Percentiles rank a stretch among this genome's conserved stretches.
Conservation (phyloP, 257 asterid species). For the Solanum lignicaule region DNA sequence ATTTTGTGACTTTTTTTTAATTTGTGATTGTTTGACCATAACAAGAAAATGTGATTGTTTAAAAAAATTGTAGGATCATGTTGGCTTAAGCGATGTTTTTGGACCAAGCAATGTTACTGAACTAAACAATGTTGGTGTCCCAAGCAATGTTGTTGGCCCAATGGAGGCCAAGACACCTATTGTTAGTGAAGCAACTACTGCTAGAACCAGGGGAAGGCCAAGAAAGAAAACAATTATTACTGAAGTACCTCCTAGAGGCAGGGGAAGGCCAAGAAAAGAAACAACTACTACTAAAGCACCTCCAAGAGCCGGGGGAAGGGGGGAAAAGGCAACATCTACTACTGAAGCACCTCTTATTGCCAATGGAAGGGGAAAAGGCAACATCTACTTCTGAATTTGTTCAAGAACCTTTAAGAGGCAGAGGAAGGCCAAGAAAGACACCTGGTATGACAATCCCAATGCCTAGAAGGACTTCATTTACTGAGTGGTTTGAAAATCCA, state of each 20-base stretch:
- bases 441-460: too few relatives aligned
- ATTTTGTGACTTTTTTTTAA: too few relatives aligned
- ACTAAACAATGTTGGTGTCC: neutral
- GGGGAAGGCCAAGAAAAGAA: neutral
- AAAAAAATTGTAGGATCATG: neutral
- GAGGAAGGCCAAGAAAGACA: too few relatives aligned
- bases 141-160: neutral
- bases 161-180: neutral
- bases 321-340: neutral
- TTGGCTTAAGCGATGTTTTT: neutral
- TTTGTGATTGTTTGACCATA: neutral
- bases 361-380: neutral
- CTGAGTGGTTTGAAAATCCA: too few relatives aligned
- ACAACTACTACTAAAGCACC: neutral
- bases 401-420: too few relatives aligned
- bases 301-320: neutral
- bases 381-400: too few relatives aligned
- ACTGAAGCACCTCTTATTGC: neutral
- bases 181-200: too few relatives aligned
- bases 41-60: neutral
- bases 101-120: neutral
- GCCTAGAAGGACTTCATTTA: too few relatives aligned
- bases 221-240: neutral
- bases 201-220: neutral
- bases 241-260: too few relatives aligned